Percentiles rank a stretch among this genome's conserved stretches.
Conservation (phyloP, 257 asterid species). For the Solanum rostratum region DNA sequence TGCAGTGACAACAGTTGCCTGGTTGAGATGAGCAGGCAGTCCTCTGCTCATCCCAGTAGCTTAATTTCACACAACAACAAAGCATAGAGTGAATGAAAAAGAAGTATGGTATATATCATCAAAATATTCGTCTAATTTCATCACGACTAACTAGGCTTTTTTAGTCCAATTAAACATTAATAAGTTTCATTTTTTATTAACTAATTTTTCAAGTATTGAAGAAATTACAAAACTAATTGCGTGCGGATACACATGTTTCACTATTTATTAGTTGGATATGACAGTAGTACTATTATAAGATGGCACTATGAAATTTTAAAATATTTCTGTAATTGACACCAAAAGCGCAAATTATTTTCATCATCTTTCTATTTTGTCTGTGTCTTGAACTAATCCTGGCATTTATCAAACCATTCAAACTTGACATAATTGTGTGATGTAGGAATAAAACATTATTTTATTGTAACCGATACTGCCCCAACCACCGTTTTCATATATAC, state of each 20-base stretch:
- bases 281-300: background rate
- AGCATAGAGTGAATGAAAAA: background rate
- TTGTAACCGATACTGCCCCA: background rate
- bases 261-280: background rate
- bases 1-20: background rate
- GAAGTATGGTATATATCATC: background rate
- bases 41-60: conserved; percentile 35
- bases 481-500: background rate
- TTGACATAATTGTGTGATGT: background rate
- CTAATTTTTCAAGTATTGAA: background rate
- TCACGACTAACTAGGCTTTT: background rate
- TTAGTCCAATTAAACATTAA: too few species aligned
- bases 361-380: background rate
- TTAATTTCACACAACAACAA: background rate
- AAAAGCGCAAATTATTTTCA: background rate
- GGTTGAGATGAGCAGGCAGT: conserved; percentile 23
- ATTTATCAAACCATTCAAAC: background rate
- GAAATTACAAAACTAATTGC: background rate
- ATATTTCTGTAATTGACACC: too few species aligned
- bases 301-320: too few species aligned
- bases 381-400: background rate
- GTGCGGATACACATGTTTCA: background rate
- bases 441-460: background rate
- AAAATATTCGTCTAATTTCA: background rate
- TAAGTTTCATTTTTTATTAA: too few species aligned